A percentile compares a stretch with the other conserved stretches of the same genome.
Conservation (phyloP, 164 flowering plant genomes). For the Aristolochia californica region DNA sequence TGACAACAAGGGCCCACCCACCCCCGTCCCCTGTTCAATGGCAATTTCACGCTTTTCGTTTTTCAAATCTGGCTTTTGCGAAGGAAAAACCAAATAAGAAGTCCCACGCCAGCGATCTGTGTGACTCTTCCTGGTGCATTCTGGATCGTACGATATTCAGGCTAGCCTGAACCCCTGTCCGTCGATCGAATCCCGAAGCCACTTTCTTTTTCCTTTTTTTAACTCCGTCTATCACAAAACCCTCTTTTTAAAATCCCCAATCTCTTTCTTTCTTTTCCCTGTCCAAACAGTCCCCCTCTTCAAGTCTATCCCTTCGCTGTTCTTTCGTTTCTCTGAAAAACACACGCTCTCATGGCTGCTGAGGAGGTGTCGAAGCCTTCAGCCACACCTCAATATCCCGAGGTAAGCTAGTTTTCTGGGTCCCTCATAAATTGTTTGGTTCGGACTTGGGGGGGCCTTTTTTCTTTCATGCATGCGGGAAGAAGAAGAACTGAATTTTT, state of each 20-base stretch:
- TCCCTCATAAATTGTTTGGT: no score
- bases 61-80: not conserved
- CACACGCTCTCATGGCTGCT: conserved; percentile 36
- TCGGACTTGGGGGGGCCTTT: no score
- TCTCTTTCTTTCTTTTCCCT: conserved; percentile 5
- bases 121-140: conserved; percentile 4
- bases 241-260: conserved; percentile 18
- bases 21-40: no score
- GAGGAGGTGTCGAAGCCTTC: conserved; percentile 23
- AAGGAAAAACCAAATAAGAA: not conserved
- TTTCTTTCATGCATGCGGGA: not conserved
- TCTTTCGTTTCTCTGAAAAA: conserved; percentile 6
- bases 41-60: no score
- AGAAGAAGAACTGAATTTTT: not conserved
- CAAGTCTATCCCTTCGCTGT: not conserved
- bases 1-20: no score
- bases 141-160: conserved; percentile 16
- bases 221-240: conserved; percentile 6
- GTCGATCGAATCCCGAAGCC: conserved; percentile 15
- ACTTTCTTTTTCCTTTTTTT: conserved; percentile 6
- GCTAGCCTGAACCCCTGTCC: conserved; percentile 18
- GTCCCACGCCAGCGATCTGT: conserved; percentile 41
- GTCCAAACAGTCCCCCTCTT: conserved; percentile 1
- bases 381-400: conserved; percentile 32
- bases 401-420: conserved; percentile 35